Base-by-base conservation (phyloP, 495 filamentous ascomycete species). In the Trichocladium antarcticum region DNA sequence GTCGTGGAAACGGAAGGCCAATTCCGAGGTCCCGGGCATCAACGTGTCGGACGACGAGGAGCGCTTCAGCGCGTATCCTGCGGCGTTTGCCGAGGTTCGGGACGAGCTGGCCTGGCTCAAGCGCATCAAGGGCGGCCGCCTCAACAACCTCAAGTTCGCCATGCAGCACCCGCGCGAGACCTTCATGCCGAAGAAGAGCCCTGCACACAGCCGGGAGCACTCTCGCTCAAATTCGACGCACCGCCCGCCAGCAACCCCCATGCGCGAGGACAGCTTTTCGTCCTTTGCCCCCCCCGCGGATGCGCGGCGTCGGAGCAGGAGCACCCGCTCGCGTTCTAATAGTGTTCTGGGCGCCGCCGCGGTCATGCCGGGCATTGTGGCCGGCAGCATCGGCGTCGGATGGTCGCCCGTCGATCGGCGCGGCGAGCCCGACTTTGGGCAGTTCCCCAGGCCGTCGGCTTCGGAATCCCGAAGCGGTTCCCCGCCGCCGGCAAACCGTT, bases 61-160 rank as follows among this genome's bases (percentile, higher is more conserved):
- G 52, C 70, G 68, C 11, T 86, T 78, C 64, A 61, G 61, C 69
- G 83, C 65, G 80, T 94, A 71, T 80, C 74, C 79, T 72, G 67
- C 85, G 74, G 68, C 84, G 55, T 59, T 81, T 74, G 63, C 81
- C 70, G 84, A 87, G 35, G 84, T 94, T 50, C 71, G 80, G 22
- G 83, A 89, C 56, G 83, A 94, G 57, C 74, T 94, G 38, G 77
- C 77, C 32, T 96, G 94, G 71, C 74, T 98, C 61, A 95, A 89
- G 72, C 86, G 76, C 53, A 74, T 96, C 53, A 89, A 89, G 57
- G 93, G 92, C 52, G 93, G 93, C 24, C 87, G 92, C 48, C 68
- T 98, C 40, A 89, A 83, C 64, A 80, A 86, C 52, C 75, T 97
- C 53, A 85, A 82, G 57, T 93, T 94, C 65, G 85, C 82, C 53